Evolutionary conservation across 2,329 filamentous ascomycete species (phyloP).

Genomic region (Alternaria ventricosa): DNA sequence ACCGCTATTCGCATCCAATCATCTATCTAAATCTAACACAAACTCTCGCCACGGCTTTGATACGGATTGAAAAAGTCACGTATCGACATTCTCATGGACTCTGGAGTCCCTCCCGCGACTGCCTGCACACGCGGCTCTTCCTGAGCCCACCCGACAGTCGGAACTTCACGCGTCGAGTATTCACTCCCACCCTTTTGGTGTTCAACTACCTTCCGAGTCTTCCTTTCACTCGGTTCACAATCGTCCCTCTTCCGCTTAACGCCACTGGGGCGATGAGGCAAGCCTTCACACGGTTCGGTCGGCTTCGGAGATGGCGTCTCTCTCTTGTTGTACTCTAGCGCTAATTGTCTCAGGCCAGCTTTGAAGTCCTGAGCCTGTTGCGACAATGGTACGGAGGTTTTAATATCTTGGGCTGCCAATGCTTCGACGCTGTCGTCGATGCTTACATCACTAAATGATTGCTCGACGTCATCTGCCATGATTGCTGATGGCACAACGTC

Average conservation of each 20-base stretch:
- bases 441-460: not conserved
- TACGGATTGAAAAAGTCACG: not conserved
- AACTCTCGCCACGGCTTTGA: not conserved
- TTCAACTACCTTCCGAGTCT: not conserved
- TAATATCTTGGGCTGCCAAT: fast-evolving
- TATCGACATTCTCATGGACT: not conserved
- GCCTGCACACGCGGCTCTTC: not conserved
- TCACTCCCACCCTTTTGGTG: not conserved
- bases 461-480: not conserved
- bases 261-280: not conserved
- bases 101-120: not conserved
- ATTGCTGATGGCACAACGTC: not conserved
- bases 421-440: not conserved
- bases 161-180: not conserved
- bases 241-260: not conserved
- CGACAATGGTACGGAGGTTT: fast-evolving
- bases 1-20: not conserved
- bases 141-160: not conserved
- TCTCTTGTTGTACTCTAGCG: not conserved
- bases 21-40: not conserved
- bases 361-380: not conserved
- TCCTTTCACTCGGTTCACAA: not conserved
- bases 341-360: not conserved
- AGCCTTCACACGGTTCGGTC: not conserved
- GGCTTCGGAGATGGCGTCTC: not conserved